Base-by-base conservation (phyloP, 2,329 filamentous ascomycete species). In the Arthroderma sp. region DNA sequence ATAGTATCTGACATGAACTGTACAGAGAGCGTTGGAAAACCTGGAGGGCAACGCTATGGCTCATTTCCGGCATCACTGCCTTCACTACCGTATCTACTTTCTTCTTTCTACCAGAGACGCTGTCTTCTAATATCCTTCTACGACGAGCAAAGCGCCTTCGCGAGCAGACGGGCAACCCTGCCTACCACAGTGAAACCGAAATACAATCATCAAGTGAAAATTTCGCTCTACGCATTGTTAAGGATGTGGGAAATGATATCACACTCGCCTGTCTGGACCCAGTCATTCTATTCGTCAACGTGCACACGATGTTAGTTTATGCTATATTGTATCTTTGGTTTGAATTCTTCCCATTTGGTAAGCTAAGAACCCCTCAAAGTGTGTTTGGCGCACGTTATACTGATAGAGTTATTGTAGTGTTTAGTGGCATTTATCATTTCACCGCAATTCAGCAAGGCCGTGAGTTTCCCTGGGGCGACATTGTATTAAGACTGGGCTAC, bases 131-230 rank as follows among this genome's bases (percentile, higher is more conserved):
- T 29, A 51, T 51, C 3, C 49, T 51, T 31, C 36, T 42, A 33
- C 48, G 48, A 4, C 49, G 49, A 28, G 49, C 49, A 29, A 34
- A 38, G 27, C 47, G 40, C 2, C 43, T 51, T 8, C 45, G 49
- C 6, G 6, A 6, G 1, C 44, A 42, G 7, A 51, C 47, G 3
- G 48, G 47, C 0, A 46, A 51, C 31, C 31, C 40, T 8, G 8
- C 41, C 6, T 51, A 47, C 5, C 38, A 32, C 31, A 47, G 37
- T 27, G 37, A 45, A 43, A 38, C 49, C n/a, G n/a, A 51, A 8
- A 29, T 39, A 29, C 1, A 77, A 47, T 0, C 55, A 55, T 27
- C 45, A 36, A 29, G 55, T 53, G 0, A 22, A 49, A 31, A 45
- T 34, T 15, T 29, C 32, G 29, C 33, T 29, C 28, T 3, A 27